Conservation (phyloP, 345 rosid species). For the Barbarea vulgaris region DNA sequence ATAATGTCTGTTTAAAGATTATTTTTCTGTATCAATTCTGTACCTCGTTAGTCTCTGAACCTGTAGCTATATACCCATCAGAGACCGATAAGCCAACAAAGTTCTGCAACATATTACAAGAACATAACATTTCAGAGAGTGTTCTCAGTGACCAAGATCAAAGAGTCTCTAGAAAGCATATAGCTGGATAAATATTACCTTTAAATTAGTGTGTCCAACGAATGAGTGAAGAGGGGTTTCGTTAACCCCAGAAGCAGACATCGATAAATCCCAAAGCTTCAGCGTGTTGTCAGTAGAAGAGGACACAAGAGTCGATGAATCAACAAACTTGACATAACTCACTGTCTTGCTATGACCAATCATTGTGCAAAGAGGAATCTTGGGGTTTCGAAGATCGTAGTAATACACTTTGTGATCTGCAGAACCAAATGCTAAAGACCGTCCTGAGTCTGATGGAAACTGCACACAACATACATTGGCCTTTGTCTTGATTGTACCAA, state of each 20-base stretch:
- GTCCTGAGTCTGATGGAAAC: slow-evolving; percentile 80
- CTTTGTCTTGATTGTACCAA: slow-evolving; percentile 84
- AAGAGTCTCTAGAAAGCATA: slow-evolving; percentile 2
- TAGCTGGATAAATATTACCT: slow-evolving; percentile 48
- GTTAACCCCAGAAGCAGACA: slow-evolving; percentile 63
- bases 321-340: slow-evolving; percentile 90
- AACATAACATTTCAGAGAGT: slow-evolving; percentile 14
- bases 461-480: slow-evolving; percentile 96
- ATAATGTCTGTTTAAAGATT: background rate
- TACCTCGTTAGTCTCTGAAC: slow-evolving; percentile 99
- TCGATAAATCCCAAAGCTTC: slow-evolving; percentile 96
- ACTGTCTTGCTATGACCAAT: slow-evolving; percentile 86
- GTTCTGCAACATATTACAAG: slow-evolving; percentile 55
- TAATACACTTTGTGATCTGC: slow-evolving; percentile 93
- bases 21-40: background rate
- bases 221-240: slow-evolving; percentile 84
- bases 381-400: slow-evolving; percentile 85
- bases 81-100: slow-evolving; percentile 94
- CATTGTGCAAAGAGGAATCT: slow-evolving; percentile 81
- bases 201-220: slow-evolving; percentile 81
- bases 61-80: slow-evolving; percentile 97
- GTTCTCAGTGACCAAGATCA: slow-evolving; percentile 3
- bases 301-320: slow-evolving; percentile 72
- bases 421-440: slow-evolving; percentile 90
- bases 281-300: slow-evolving; percentile 93